Evolutionary conservation across 2,329 filamentous ascomycete genomes (phyloP).

Genomic region (Stagonosporopsis vannaccii): DNA sequence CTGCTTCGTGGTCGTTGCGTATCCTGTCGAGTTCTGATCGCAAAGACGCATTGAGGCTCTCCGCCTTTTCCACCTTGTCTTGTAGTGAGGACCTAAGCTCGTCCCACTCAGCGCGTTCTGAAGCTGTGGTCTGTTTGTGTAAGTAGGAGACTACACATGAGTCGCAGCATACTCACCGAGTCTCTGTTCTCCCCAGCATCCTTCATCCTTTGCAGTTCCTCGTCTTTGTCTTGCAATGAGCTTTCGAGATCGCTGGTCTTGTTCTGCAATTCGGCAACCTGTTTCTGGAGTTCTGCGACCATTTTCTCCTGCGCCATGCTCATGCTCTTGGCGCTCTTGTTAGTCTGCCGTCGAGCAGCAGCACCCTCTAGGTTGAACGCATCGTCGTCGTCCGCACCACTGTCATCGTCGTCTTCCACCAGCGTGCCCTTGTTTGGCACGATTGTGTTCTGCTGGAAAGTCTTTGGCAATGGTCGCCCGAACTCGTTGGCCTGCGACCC

Average conservation of each 20-base stretch:
- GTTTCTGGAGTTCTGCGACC: conserved; percentile 79
- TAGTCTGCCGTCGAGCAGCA: conserved; percentile 54
- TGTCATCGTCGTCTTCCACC: conserved; percentile 81
- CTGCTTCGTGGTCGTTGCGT: conserved; percentile 70
- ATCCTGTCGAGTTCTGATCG: conserved; percentile 80
- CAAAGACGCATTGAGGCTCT: conserved; percentile 79
- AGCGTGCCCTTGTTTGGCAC: conserved; percentile 98
- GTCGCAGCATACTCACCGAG: conserved; percentile 44
- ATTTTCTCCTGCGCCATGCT: conserved; percentile 46
- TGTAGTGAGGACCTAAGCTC: conserved; percentile 73
- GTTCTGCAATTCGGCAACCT: conserved; percentile 76
- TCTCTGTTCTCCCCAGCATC: conserved; percentile 64
- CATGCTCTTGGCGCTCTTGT: conserved; percentile 49
- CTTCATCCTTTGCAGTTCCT: conserved; percentile 68
- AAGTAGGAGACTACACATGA: conserved; percentile 4
- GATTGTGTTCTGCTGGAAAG: conserved; percentile 94
- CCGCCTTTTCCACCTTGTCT: conserved; percentile 74
- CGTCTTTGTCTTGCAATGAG: conserved; percentile 73
- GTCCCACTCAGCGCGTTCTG: conserved; percentile 75
- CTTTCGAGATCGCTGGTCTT: conserved; percentile 77
- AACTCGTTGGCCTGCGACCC: conserved; percentile 62
- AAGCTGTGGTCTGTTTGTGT: conserved; percentile 54
- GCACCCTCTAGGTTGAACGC: conserved; percentile 67
- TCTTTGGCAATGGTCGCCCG: conserved; percentile 81
- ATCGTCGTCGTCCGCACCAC: conserved; percentile 62